Base-by-base conservation (phyloP, 2,329 filamentous ascomycete species). In the Aspergillus pseudoterreus region DNA sequence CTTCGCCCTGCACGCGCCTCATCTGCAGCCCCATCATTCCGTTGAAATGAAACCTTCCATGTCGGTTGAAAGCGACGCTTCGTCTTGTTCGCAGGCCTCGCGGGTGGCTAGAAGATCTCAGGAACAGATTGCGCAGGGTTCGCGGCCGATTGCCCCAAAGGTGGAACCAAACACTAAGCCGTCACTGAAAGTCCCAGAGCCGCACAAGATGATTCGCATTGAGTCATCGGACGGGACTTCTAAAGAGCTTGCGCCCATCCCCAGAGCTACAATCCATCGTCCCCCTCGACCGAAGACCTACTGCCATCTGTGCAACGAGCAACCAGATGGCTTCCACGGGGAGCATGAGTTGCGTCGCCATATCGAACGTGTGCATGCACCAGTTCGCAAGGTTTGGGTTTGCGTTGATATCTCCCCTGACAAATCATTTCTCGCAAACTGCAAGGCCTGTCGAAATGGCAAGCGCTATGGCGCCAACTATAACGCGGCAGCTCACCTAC, bases 401-500 rank as follows among this genome's bases (percentile, higher is more conserved):
- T 85, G 82, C 62, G 75, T 82, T 36, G 83, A 86, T 56, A 79
- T 79, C 21, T 74, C 81, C 69, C 61, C 78, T 60, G 67, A 83
- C 73, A 70, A 79, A 80, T 73, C 81, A 71, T 85, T 91, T 38
- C 80, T 97, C 32, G 76, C 78, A 46, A 87, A 87, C 59, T 96
- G 92, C 81, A 95, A 95, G 71, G 82, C 88, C 44, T 97, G 92
- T 70, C 81, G 79, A 45, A 80, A 80, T 42, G 75, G 80, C 50
- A 96, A 96, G 76, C 81, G 82, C 52, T 97, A 97, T 62, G 88
- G 88, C 3, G 89, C 88, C 14, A 94, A 96, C 73, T 96, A 97
- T 74, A 97, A 97, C 63, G 92, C 92, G 0, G 91, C 91, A 0
- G 92, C 91, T 0, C 92, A 97, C 67, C 80, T 97, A 8, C 82